These are phyloP conservation scores for Tolypocladium cylindrosporum DNA, from an alignment of 2,329 filamentous ascomycete genomes.

Conservation along the genomic window DNA sequence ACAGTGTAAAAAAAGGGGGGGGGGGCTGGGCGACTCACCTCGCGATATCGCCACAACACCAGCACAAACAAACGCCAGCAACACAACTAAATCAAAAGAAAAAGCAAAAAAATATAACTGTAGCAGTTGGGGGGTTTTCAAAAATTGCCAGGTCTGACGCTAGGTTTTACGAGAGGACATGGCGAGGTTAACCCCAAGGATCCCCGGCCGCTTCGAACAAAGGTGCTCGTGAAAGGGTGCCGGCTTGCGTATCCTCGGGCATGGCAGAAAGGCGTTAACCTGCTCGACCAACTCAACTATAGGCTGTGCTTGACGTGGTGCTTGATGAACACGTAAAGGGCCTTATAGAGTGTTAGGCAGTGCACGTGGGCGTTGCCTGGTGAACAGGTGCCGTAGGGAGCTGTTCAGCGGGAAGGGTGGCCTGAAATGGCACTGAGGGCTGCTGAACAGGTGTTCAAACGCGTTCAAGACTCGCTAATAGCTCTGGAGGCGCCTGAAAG, in stretches of 20 bases:
- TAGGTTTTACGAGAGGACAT: not conserved
- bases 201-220: not conserved
- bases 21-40: not conserved
- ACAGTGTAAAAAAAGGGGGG: no score
- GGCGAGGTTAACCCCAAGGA: not conserved
- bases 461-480: no score
- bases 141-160: not conserved
- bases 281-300: not conserved
- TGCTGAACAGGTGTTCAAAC: not conserved
- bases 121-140: not conserved
- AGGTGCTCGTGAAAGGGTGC: not conserved
- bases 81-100: not conserved
- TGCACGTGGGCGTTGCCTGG: not conserved
- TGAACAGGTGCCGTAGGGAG: not conserved
- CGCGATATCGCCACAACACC: not conserved
- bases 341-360: not conserved
- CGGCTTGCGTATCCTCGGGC: not conserved
- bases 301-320: not conserved
- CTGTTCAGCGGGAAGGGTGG: not conserved
- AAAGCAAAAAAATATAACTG: not conserved
- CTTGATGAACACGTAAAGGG: not conserved
- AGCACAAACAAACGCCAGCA: not conserved
- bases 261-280: not conserved
- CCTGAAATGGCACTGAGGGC: not conserved
- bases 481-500: not conserved